phyloP scores from a whole-genome alignment of 345 rosid species.

The rapeseed (Brassica napus) region Da-Ae NC_063448.1:56185501-56186000 shows the following conservation, averaged over 20 bases:
- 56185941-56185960: slow-evolving; percentile 73
- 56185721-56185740: slow-evolving; percentile 51
- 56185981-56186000: slow-evolving; percentile 85
- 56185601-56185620: slow-evolving; percentile 94
- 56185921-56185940: slow-evolving; percentile 67
- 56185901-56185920: slow-evolving; percentile 82
- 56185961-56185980: slow-evolving; percentile 86
- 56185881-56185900: slow-evolving; percentile 98
- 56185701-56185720: slow-evolving; percentile 75
- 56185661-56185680: slow-evolving; percentile 89
- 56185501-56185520: slow-evolving; percentile 90
- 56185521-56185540: slow-evolving; percentile 92
- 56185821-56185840: slow-evolving; percentile 72
- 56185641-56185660: slow-evolving; percentile 95
- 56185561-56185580: slow-evolving; percentile 97
- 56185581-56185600: slow-evolving; percentile 89
- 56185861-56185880: slow-evolving; percentile 99
- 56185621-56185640: slow-evolving; percentile 99
- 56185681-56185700: slow-evolving; percentile 99
- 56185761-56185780: slow-evolving; percentile 47
- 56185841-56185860: slow-evolving; percentile 86
- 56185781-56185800: slow-evolving; percentile 49
- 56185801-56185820: slow-evolving; percentile 70
- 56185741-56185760: slow-evolving; percentile 64
- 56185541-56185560: slow-evolving; percentile 92